Conservation (phyloP, 768 basidiomycete species). For the Cytidiella melzeri region DNA sequence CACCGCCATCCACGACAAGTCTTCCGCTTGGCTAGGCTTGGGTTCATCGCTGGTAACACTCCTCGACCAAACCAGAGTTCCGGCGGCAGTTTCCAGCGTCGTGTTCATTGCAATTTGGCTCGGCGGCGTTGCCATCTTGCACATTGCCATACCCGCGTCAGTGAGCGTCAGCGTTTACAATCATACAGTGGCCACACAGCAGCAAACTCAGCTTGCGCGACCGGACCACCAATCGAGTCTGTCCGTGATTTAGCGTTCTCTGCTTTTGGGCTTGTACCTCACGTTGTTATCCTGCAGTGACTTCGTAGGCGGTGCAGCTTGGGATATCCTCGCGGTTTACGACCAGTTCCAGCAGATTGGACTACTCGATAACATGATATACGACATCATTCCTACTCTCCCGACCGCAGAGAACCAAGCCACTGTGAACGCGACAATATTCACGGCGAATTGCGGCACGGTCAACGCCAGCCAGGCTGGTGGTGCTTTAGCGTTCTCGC, state of each 20-base stretch:
- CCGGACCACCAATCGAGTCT: too few species aligned
- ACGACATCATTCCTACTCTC: neutral
- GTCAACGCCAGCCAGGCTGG: too few species aligned
- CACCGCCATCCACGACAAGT: constrained; percentile 1
- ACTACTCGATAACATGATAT: constrained; percentile 3
- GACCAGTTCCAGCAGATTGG: neutral
- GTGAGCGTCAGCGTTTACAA: constrained; percentile 1
- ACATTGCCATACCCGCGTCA: neutral
- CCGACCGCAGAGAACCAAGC: neutral
- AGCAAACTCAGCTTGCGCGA: neutral
- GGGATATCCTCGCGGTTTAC: constrained; percentile 1
- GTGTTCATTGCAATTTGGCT: neutral
- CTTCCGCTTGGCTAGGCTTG: neutral
- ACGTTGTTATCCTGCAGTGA: too few species aligned
- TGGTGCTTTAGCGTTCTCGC: too few species aligned
- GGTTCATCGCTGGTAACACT: neutral
- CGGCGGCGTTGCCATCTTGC: neutral
- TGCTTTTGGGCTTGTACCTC: too few species aligned
- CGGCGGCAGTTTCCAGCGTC: neutral
- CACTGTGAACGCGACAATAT: constrained; percentile 1
- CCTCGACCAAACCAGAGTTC: neutral
- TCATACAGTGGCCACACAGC: neutral
- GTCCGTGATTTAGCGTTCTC: too few species aligned
- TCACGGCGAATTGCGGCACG: neutral
- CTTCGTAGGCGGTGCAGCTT: too few species aligned